These are phyloP conservation scores for Trichoderma sp. DNA, from an alignment of 2,329 filamentous ascomycete species.

Conservation along the genomic window DNA sequence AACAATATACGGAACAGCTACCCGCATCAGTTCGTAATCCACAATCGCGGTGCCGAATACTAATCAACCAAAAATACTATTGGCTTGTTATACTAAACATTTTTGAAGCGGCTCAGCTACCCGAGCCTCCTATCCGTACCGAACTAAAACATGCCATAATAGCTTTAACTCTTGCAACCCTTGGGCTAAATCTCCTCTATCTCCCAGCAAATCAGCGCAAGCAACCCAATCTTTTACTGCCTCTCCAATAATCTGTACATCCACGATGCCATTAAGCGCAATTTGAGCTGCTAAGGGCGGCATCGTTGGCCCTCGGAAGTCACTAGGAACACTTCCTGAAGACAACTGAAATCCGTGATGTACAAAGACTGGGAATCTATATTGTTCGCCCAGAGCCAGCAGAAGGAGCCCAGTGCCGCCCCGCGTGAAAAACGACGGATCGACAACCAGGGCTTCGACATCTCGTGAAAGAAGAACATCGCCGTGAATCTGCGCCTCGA, in stretches of 20 bases:
- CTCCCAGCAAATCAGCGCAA: neutral
- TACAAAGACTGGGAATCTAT: conserved; percentile 20
- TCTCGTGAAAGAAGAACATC: conserved; percentile 22
- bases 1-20: neutral
- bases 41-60: neutral
- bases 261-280: conserved; percentile 12
- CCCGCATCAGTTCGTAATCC: neutral
- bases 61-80: neutral
- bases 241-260: conserved; percentile 1
- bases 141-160: conserved; percentile 22
- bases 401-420: conserved; percentile 18
- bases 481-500: conserved; percentile 26
- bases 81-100: neutral
- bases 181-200: conserved; percentile 14
- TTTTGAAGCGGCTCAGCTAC: neutral
- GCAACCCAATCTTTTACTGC: conserved; percentile 1
- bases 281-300: conserved; percentile 20
- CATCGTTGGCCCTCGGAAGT: conserved; percentile 25
- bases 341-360: conserved; percentile 19
- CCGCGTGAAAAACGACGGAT: conserved; percentile 21
- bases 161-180: conserved; percentile 20
- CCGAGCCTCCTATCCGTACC: conserved; percentile 2
- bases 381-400: conserved; percentile 14
- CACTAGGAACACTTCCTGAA: conserved; percentile 11
- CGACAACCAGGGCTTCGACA: conserved; percentile 23